Evolutionary conservation across 129 eudicot genomes (phyloP), one percentile per base, ranked within the genome.

Genomic region (Erigeron canadensis): DNA sequence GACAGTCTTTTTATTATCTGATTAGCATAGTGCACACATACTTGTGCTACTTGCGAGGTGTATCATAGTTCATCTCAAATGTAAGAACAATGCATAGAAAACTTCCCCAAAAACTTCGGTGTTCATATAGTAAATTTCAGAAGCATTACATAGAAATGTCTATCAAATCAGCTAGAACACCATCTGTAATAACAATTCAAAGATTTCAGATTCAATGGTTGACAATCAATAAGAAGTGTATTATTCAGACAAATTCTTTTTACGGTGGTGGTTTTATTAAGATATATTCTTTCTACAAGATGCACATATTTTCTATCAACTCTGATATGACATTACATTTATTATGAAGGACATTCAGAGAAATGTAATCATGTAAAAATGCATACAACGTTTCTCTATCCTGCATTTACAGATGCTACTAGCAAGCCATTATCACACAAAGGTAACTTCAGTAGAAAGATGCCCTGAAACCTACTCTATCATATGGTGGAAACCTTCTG

Each of bases 341-440:
- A 51, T 40, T 71, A 41, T 62, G 21, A 56, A 63, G 50, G 54
- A 51, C 42, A 70, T 21, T 17, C 60, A 59, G 10, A 59, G n/a
- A 38, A 0, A 50, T 62, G 37, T 65, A 58, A 74, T 37, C 42
- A 76, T 18, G 51, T 54, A 56, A 48, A 69, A 51, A 17, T 38
- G 16, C 50, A 46, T 59, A 60, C 75, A 76, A 77, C 37, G 41
- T 22, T 37, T 51, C 45, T 46, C 12, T 46, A 37, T 18, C 54
- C 40, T 50, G 55, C 76, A 70, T 70, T 63, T 70, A 77, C 81
- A 70, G 18, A 77, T 23, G 71, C 11, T 54, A 75, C 77, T 63
- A 51, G 63, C 78, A 74, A 38, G 45, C 60, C 73, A 67, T 44
- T 56, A 60, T 44, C 47, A 37, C 67, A 9, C 8, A 34, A 47